These are phyloP conservation scores for Aureobasidium sp. DNA, from an alignment of 2,329 filamentous ascomycete genomes.

Conservation along the genomic window DNA sequence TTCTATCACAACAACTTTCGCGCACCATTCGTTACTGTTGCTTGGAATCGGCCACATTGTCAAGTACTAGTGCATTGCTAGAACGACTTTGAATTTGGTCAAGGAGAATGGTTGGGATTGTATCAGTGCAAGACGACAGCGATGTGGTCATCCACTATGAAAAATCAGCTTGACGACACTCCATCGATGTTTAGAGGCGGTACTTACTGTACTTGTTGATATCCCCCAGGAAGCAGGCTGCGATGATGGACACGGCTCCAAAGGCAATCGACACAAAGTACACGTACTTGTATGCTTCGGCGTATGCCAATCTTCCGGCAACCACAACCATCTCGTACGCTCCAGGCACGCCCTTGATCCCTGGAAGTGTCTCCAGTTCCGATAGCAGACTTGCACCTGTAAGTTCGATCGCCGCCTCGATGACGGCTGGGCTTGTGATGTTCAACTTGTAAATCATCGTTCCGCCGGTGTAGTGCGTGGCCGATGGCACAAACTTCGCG, in stretches of 20 bases:
- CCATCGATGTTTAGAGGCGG: neutral
- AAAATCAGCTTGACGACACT: neutral
- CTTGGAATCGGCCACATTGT: neutral
- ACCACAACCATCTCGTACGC: constrained; percentile 45
- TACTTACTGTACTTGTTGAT: constrained; percentile 23
- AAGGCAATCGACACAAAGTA: constrained; percentile 57
- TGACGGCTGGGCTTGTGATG: constrained; percentile 39
- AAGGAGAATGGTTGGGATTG: no score
- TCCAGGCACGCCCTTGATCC: constrained; percentile 43
- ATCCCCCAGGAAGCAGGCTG: constrained; percentile 47
- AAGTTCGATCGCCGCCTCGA: constrained; percentile 43
- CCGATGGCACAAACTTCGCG: constrained; percentile 37
- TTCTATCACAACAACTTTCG: neutral
- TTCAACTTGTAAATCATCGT: constrained; percentile 41
- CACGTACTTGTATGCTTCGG: constrained; percentile 51
- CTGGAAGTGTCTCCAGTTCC: constrained; percentile 40
- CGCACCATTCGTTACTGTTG: no score
- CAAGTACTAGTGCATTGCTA: neutral
- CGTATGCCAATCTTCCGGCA: constrained; percentile 49
- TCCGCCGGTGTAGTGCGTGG: constrained; percentile 41
- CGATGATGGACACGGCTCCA: constrained; percentile 47
- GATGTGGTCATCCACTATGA: constrained; percentile 20
- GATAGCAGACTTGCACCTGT: constrained; percentile 45
- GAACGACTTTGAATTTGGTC: neutral
- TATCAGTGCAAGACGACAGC: constrained; percentile 16